phyloP scores from a whole-genome alignment of 345 rosid species.

The Eucalyptus cloeziana region DNA sequence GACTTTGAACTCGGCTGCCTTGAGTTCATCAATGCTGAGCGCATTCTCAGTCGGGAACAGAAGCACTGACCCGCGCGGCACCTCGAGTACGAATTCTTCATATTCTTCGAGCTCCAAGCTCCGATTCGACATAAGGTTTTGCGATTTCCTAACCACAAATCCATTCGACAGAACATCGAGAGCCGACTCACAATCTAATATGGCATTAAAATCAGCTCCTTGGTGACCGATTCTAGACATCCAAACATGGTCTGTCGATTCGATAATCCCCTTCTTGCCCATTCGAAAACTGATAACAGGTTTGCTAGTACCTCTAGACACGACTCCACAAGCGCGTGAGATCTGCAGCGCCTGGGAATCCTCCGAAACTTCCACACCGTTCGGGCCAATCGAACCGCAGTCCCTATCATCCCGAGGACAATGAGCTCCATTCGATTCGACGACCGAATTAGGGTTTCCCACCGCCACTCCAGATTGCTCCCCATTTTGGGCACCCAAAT shows the following conservation, averaged over 20 bases:
- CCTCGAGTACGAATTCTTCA: constrained; percentile 39
- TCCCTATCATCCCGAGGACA: background rate
- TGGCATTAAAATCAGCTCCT: constrained; percentile 16
- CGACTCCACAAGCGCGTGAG: background rate
- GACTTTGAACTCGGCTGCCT: constrained; percentile 22
- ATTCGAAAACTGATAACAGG: constrained; percentile 12
- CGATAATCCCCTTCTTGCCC: constrained; percentile 30
- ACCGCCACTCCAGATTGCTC: constrained; percentile 1
- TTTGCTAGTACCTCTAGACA: background rate
- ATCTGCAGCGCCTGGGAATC: background rate
- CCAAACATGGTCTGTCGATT: constrained; percentile 7
- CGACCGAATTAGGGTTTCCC: background rate
- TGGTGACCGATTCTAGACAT: background rate
- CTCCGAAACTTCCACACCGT: background rate
- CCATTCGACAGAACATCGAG: constrained; percentile 43
- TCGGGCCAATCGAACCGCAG: background rate
- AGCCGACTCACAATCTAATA: constrained; percentile 22
- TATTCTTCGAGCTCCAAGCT: constrained; percentile 21
- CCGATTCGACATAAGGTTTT: background rate
- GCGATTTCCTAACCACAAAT: constrained; percentile 43
- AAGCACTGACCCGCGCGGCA: constrained; percentile 55
- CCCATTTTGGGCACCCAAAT: background rate
- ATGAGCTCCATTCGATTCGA: background rate
- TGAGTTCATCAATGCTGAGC: constrained; percentile 27
- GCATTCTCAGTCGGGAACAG: constrained; percentile 56